Percentiles rank a stretch among this genome's conserved stretches.
Evolutionary conservation across 768 basidiomycete species (phyloP).

Genomic region (Sarcodon sp.): DNA sequence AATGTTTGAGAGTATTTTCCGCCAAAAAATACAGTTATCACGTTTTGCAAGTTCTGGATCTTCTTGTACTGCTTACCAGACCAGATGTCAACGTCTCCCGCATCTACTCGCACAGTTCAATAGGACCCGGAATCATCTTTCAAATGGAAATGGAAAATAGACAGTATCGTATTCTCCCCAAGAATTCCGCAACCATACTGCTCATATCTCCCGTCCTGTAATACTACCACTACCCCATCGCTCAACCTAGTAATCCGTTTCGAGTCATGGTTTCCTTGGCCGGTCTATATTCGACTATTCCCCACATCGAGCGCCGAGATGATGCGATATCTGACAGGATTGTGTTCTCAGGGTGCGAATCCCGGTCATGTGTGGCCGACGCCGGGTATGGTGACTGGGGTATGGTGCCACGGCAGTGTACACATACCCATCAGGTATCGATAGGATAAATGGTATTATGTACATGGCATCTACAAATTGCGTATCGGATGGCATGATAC

Average conservation of each 20-base stretch:
- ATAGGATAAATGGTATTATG: too few relatives aligned
- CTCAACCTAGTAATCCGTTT: constrained; percentile 49
- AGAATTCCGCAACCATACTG: neutral
- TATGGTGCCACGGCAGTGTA: too few relatives aligned
- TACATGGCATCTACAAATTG: too few relatives aligned
- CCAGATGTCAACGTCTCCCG: constrained; percentile 28
- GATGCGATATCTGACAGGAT: too few relatives aligned
- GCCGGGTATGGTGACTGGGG: too few relatives aligned
- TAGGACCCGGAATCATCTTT: constrained; percentile 32
- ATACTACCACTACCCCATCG: constrained; percentile 10
- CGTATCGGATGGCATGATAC: too few relatives aligned
- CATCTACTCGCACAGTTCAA: constrained; percentile 10
- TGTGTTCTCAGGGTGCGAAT: too few relatives aligned
- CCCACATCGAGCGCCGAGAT: neutral
- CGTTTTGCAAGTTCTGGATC: constrained; percentile 24
- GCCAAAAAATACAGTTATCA: constrained; percentile 29
- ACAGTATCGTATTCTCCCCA: constrained; percentile 31
- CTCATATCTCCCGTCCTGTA: constrained; percentile 3
- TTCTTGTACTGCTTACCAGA: constrained; percentile 18
- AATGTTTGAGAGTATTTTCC: constrained; percentile 27
- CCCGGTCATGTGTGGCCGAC: too few relatives aligned
- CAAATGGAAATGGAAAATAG: constrained; percentile 45
- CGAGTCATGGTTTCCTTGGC: constrained; percentile 51
- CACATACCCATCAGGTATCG: too few relatives aligned
- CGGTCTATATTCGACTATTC: constrained; percentile 40